Percentiles rank a stretch among this genome's conserved stretches.
phyloP scores from a whole-genome alignment of 805 yeast genomes.

The Starmera amethionina region DNA sequence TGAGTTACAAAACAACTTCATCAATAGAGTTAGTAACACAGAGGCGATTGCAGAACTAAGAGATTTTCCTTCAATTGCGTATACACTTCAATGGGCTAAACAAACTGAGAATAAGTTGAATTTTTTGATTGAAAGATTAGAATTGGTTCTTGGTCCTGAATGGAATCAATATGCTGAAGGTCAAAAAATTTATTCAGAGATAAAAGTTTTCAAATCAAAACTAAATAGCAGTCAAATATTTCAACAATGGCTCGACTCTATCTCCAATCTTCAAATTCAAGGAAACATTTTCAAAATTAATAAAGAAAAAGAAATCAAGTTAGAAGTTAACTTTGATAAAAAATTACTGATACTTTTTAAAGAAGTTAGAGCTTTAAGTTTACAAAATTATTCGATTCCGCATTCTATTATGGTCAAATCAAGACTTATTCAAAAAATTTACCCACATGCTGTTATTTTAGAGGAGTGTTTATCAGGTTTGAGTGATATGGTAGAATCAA shows the following conservation, averaged over 20 bases:
- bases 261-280: conserved; percentile 13
- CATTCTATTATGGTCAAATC: conserved; percentile 36
- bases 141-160: conserved; percentile 44
- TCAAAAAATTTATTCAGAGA: conserved; percentile 42
- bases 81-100: conserved; percentile 41
- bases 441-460: conserved; percentile 48
- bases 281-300: conserved; percentile 32
- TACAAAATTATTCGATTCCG: conserved; percentile 50
- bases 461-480: conserved; percentile 40
- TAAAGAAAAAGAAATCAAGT: conserved; percentile 16
- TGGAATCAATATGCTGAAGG: conserved; percentile 66
- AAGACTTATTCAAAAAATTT: conserved; percentile 37
- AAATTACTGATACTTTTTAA: conserved; percentile 32
- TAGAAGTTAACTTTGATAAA: conserved; percentile 44
- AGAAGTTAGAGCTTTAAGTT: conserved; percentile 42
- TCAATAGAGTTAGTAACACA: conserved; percentile 25
- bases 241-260: conserved; percentile 37
- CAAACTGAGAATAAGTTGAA: conserved; percentile 37
- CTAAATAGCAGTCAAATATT: conserved; percentile 33
- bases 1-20: conserved; percentile 29
- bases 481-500: conserved; percentile 17
- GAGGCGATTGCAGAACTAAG: conserved; percentile 28
- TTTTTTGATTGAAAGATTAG: conserved; percentile 33
- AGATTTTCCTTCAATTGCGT: conserved; percentile 38
- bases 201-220: conserved; percentile 32